Percentiles rank a stretch among this genome's conserved stretches.
Evolutionary conservation across 2,329 filamentous ascomycete genomes (phyloP).

Genomic region (Ilyonectria destructans): DNA sequence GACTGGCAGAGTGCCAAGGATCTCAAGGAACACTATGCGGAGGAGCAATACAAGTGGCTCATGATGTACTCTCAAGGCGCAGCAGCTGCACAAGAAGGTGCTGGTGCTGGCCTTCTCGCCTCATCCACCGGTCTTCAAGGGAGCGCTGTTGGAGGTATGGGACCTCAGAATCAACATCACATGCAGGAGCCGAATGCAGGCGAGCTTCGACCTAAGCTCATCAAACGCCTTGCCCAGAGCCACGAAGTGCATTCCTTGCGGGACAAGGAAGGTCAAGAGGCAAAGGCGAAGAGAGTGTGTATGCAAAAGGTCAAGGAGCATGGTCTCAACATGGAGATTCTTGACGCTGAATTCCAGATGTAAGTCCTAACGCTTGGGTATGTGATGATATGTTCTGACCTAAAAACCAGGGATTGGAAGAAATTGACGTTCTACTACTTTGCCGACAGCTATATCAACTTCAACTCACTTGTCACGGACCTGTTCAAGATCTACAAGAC

Average conservation of each 20-base stretch:
- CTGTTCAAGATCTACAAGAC: constrained; percentile 99
- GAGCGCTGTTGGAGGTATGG: constrained; percentile 85
- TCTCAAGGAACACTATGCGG: constrained; percentile 90
- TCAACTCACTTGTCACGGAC: constrained; percentile 97
- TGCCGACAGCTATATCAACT: constrained; percentile 98
- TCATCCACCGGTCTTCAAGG: constrained; percentile 76
- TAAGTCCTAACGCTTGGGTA: constrained; percentile 65
- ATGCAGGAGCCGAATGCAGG: constrained; percentile 79
- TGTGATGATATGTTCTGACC: constrained; percentile 29
- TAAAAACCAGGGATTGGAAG: constrained; percentile 87
- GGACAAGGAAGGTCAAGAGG: constrained; percentile 97
- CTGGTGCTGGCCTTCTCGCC: constrained; percentile 75
- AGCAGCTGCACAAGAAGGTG: constrained; percentile 73
- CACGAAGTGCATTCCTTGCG: constrained; percentile 92
- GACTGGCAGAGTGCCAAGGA: constrained; percentile 91
- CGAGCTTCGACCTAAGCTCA: constrained; percentile 95
- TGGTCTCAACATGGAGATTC: constrained; percentile 96
- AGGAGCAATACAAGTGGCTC: constrained; percentile 98
- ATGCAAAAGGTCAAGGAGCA: constrained; percentile 98
- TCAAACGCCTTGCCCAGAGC: constrained; percentile 92
- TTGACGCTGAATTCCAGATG: constrained; percentile 99
- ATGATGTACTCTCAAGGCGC: constrained; percentile 97
- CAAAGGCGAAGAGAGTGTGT: constrained; percentile 96
- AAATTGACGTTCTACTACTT: constrained; percentile 99
- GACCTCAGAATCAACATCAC: constrained; percentile 81